A percentile compares a stretch with the other conserved stretches of the same genome.
Evolutionary conservation across 192 early-diverging fungal genomes (phyloP).

Genomic region (Coemansia sp.): DNA sequence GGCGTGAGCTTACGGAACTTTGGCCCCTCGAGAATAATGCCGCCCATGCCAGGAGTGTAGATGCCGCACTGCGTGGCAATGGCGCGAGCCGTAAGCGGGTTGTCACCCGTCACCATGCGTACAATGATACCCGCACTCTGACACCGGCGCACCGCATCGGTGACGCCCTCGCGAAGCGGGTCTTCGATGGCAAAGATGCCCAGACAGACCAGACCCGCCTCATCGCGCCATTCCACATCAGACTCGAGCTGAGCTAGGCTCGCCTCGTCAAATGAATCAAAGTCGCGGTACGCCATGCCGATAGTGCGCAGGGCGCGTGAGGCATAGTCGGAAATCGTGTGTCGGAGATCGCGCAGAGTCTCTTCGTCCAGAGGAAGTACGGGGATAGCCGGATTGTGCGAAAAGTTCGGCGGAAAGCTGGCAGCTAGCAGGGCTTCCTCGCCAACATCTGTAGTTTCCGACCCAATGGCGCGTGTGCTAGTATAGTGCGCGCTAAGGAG

Average conservation of each 20-base stretch:
- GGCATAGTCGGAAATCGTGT: constrained; percentile 50
- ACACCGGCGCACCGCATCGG: constrained; percentile 87
- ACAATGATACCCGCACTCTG: constrained; percentile 92
- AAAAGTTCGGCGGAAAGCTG: constrained; percentile 47
- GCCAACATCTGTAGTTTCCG: constrained; percentile 52
- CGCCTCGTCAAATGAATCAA: constrained; percentile 64
- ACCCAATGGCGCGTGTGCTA: constrained; percentile 35
- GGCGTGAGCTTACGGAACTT: constrained; percentile 83
- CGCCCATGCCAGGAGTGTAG: constrained; percentile 73
- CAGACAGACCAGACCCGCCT: constrained; percentile 70
- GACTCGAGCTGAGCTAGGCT: constrained; percentile 44
- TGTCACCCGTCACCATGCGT: constrained; percentile 99
- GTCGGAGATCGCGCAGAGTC: constrained; percentile 50
- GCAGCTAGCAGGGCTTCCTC: constrained; percentile 22
- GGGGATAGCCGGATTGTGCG: constrained; percentile 53
- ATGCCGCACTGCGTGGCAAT: constrained; percentile 97
- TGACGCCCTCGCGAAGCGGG: constrained; percentile 94
- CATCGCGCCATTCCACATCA: constrained; percentile 53
- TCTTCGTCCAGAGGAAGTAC: constrained; percentile 54
- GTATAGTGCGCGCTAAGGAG: constrained; percentile 53
- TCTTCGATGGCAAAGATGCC: constrained; percentile 97
- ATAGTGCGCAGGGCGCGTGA: constrained; percentile 89
- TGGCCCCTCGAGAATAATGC: constrained; percentile 94
- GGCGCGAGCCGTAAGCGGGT: constrained; percentile 86
- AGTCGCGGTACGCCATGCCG: constrained; percentile 82